These are phyloP conservation scores for Endoconidiophora polonica DNA, from an alignment of 2,329 filamentous ascomycete species.

Conservation along the genomic window DNA sequence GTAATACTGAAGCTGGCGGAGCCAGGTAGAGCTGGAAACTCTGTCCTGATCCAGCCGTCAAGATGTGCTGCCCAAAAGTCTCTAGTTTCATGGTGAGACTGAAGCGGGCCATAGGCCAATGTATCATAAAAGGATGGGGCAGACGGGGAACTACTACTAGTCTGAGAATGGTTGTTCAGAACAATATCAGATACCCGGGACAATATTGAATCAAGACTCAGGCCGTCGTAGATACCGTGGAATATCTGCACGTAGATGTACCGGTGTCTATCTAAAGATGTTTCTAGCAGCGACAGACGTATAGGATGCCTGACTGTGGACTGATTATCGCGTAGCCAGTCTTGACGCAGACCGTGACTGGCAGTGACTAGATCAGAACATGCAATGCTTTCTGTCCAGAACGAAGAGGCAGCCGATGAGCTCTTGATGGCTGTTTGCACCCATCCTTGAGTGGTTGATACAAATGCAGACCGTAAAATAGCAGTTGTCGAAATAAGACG, in stretches of 20 bases:
- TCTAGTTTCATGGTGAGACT: conserved; percentile 23
- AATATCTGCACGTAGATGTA: conserved; percentile 53
- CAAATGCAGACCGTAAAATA: conserved; percentile 57
- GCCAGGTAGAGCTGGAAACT: conserved; percentile 13
- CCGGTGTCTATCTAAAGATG: conserved; percentile 16
- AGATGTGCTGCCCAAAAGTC: conserved; percentile 54
- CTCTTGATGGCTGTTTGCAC: conserved; percentile 47
- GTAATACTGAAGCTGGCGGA: background rate
- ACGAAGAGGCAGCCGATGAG: too few species aligned
- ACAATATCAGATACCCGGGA: background rate
- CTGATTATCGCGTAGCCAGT: too few species aligned
- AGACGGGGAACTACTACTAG: background rate
- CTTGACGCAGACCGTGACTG: too few species aligned
- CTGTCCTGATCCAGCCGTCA: conserved; percentile 16
- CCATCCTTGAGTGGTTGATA: conserved; percentile 57
- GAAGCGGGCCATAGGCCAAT: conserved; percentile 52
- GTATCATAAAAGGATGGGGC: conserved; percentile 41
- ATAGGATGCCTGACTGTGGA: conserved; percentile 25
- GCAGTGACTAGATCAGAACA: too few species aligned
- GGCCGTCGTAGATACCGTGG: conserved; percentile 76
- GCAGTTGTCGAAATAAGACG: conserved; percentile 34
- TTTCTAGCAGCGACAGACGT: conserved; percentile 28
- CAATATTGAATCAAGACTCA: conserved; percentile 55
- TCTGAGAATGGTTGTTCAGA: background rate
- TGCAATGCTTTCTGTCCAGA: too few species aligned